phyloP scores from a whole-genome alignment of 116 monocot species.

The Iris pallida region DNA sequence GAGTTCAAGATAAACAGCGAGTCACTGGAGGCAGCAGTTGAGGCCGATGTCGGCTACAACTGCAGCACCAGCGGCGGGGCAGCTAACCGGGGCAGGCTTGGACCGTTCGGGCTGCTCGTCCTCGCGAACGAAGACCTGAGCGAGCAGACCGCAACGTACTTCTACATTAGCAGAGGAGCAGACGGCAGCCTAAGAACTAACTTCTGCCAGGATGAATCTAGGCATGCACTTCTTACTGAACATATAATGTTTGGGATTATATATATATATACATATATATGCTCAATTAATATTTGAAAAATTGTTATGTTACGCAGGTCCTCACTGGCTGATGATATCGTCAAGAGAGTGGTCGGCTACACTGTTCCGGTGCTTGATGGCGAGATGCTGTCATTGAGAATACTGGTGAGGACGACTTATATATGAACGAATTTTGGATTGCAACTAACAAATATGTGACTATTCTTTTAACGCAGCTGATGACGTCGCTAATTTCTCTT shows the following conservation, averaged over 20 bases:
- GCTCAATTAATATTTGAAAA: no score
- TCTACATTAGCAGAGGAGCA: slow-evolving; percentile 27
- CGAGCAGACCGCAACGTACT: slow-evolving; percentile 56
- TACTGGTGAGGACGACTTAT: slow-evolving; percentile 18
- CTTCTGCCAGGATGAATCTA: slow-evolving; percentile 54
- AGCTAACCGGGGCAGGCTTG: slow-evolving; percentile 30
- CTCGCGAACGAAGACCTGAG: slow-evolving; percentile 29
- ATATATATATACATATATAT: no score
- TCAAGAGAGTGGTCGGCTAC: slow-evolving; percentile 38
- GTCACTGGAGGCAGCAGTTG: slow-evolving; percentile 15
- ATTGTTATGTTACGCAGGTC: slow-evolving; percentile 17
- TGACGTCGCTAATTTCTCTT: no score
- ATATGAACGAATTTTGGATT: no score
- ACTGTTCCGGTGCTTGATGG: slow-evolving; percentile 28
- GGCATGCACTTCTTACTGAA: no score
- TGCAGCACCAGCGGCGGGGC: slow-evolving; percentile 52
- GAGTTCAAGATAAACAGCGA: slow-evolving; percentile 31
- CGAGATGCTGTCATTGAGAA: slow-evolving; percentile 26
- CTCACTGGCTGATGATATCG: slow-evolving; percentile 33
- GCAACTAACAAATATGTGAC: no score
- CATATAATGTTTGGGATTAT: no score
- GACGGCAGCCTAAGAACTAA: slow-evolving; percentile 32
- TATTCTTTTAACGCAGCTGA: no score
- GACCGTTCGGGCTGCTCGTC: slow-evolving; percentile 59
- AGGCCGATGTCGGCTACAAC: slow-evolving; percentile 39